Conservation (phyloP, 805 yeast species). For the Cyberlindnera xishuangbannaensis region DNA sequence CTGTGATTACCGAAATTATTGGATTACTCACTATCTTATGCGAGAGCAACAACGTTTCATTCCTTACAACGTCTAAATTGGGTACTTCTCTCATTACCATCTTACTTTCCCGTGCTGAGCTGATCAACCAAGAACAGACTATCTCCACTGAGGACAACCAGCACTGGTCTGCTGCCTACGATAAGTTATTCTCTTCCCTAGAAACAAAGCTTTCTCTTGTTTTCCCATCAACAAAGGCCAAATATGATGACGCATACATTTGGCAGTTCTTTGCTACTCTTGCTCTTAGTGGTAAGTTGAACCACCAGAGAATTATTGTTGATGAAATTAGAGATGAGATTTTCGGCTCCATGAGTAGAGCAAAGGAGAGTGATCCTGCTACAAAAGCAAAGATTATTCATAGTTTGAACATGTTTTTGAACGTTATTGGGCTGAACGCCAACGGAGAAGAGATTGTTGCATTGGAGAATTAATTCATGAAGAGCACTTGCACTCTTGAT, state of each 20-base stretch:
- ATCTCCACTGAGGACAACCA: conserved; percentile 36
- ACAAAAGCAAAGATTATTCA: conserved; percentile 57
- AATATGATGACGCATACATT: conserved; percentile 44
- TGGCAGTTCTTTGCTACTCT: conserved; percentile 97
- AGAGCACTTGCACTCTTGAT: not conserved
- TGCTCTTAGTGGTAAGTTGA: conserved; percentile 83
- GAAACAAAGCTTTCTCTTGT: conserved; percentile 72
- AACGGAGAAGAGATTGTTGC: conserved; percentile 85
- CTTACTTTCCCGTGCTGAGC: conserved; percentile 86
- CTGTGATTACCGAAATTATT: conserved; percentile 73
- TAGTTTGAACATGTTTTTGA: conserved; percentile 85
- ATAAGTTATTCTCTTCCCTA: conserved; percentile 69
- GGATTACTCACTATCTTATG: conserved; percentile 66
- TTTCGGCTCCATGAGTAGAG: conserved; percentile 77
- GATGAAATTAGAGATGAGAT: conserved; percentile 93
- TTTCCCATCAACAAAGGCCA: conserved; percentile 66
- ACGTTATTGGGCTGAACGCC: conserved; percentile 94
- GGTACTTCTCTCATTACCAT: conserved; percentile 87
- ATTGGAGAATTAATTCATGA: conserved; percentile 31
- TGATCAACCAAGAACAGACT: conserved; percentile 77
- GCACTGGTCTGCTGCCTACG: conserved; percentile 77
- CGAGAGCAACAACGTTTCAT: conserved; percentile 62
- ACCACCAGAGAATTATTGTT: conserved; percentile 88
- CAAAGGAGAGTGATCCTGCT: conserved; percentile 41
- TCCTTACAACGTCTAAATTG: conserved; percentile 52